A percentile compares a stretch with the other conserved stretches of the same genome.
phyloP scores from a whole-genome alignment of 1,284 basidiomycete genomes.

The Cystobasidium sp. region DNA sequence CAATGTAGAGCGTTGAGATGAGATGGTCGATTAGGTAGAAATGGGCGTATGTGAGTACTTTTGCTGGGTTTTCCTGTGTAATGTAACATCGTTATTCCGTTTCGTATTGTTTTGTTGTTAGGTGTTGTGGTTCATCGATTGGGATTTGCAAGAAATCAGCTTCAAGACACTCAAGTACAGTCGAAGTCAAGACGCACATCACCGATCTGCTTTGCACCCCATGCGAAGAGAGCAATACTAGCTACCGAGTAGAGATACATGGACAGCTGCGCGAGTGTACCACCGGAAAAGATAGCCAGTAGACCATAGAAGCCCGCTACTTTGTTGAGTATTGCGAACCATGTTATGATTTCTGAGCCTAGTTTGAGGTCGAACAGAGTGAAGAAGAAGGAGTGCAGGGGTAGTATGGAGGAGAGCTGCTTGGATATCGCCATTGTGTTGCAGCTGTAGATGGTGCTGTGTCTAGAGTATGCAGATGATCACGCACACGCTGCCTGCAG shows the following conservation, averaged over 20 bases:
- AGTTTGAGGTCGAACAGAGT: constrained; percentile 83
- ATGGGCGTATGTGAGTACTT: constrained; percentile 87
- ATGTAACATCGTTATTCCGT: neutral
- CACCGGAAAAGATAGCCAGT: constrained; percentile 85
- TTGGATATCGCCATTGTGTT: constrained; percentile 1
- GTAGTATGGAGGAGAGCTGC: constrained; percentile 26
- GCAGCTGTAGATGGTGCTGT: neutral
- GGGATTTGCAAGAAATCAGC: neutral
- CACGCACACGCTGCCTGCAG: no score
- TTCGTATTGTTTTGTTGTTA: no score
- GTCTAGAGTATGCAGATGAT: neutral
- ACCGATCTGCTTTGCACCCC: constrained; percentile 84
- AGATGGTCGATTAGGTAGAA: constrained; percentile 90
- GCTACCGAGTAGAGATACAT: constrained; percentile 90
- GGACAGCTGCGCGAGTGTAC: constrained; percentile 84
- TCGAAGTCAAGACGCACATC: constrained; percentile 64
- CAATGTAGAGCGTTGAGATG: constrained; percentile 87
- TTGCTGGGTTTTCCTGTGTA: constrained; percentile 78
- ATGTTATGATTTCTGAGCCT: constrained; percentile 74
- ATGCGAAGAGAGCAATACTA: constrained; percentile 77
- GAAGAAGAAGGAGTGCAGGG: constrained; percentile 66
- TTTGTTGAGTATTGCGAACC: constrained; percentile 95
- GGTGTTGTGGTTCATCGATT: constrained; percentile 4
- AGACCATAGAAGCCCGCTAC: constrained; percentile 96
- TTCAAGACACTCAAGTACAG: neutral